Percentiles rank a stretch among this genome's conserved stretches.
Evolutionary conservation across 1,284 basidiomycete species (phyloP).

Genomic region (Malassezia japonica): DNA sequence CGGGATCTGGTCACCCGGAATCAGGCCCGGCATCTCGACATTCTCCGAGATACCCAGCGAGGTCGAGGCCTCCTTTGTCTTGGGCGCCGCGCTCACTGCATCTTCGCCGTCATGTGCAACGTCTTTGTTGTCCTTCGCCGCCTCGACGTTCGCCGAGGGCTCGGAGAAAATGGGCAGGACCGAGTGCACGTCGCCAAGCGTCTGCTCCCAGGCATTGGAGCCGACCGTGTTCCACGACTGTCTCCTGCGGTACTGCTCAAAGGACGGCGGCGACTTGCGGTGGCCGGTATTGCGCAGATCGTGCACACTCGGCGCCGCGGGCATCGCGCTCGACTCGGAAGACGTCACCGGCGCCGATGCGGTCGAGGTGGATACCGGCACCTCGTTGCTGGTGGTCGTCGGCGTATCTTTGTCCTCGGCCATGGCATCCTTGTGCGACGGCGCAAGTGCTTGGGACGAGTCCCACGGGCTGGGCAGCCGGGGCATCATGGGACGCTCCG

Average conservation of each 20-base stretch:
- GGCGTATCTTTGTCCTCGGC: too few species aligned
- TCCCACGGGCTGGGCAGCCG: too few species aligned
- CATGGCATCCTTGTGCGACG: too few species aligned
- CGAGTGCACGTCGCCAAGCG: not conserved
- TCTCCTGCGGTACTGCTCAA: not conserved
- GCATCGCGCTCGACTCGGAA: too few species aligned
- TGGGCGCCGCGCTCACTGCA: not conserved
- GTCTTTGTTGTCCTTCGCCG: not conserved
- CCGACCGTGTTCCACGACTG: constrained; percentile 2
- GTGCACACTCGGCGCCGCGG: not conserved
- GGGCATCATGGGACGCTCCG: too few species aligned
- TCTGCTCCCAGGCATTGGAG: constrained; percentile 2
- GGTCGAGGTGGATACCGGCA: too few species aligned
- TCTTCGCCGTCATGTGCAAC: not conserved
- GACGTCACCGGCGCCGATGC: too few species aligned
- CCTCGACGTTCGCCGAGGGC: not conserved
- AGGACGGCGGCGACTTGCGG: not conserved
- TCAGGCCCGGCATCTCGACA: not conserved
- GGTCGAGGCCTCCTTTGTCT: constrained; percentile 5
- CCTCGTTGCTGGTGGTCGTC: too few species aligned
- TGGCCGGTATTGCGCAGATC: not conserved
- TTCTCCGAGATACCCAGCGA: constrained; percentile 2
- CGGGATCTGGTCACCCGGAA: not conserved
- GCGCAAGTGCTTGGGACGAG: too few species aligned
- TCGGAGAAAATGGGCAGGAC: not conserved